phyloP scores from a whole-genome alignment of 768 basidiomycete genomes.

The Russula sp. region DNA sequence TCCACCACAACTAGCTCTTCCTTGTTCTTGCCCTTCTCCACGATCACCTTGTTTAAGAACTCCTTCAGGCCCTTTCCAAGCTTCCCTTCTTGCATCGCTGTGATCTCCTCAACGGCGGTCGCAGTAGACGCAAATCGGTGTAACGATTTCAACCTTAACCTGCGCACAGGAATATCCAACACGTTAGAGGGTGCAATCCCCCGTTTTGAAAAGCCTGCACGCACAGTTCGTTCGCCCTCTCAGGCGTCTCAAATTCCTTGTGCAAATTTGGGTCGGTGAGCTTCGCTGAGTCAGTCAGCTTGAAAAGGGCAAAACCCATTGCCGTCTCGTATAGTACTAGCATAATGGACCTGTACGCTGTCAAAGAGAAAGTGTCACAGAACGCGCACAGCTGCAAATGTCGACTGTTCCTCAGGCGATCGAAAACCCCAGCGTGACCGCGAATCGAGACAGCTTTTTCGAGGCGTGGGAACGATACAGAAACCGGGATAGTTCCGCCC shows the following conservation, averaged over 20 bases:
- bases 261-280: constrained; percentile 79
- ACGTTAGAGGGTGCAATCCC: constrained; percentile 1
- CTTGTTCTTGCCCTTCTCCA: constrained; percentile 87
- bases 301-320: constrained; percentile 97
- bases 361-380: background rate
- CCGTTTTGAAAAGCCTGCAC: constrained; percentile 30
- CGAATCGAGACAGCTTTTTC: constrained; percentile 6
- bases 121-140: constrained; percentile 97
- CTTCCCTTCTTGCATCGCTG: constrained; percentile 88
- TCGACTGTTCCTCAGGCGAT: background rate
- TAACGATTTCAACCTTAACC: constrained; percentile 89
- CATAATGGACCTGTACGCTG: constrained; percentile 43
- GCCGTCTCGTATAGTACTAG: constrained; percentile 95
- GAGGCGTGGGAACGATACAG: constrained; percentile 1
- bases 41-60: constrained; percentile 80
- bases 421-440: constrained; percentile 1
- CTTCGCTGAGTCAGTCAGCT: constrained; percentile 85
- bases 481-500: background rate
- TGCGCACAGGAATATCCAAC: constrained; percentile 31
- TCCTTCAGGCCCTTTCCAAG: constrained; percentile 89
- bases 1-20: constrained; percentile 84
- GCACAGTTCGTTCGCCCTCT: constrained; percentile 87
- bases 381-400: background rate
- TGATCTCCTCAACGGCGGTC: constrained; percentile 94
- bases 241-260: constrained; percentile 91